Evolutionary conservation across 805 yeast species (phyloP).

Genomic region (Nakazawaea molendinolei): DNA sequence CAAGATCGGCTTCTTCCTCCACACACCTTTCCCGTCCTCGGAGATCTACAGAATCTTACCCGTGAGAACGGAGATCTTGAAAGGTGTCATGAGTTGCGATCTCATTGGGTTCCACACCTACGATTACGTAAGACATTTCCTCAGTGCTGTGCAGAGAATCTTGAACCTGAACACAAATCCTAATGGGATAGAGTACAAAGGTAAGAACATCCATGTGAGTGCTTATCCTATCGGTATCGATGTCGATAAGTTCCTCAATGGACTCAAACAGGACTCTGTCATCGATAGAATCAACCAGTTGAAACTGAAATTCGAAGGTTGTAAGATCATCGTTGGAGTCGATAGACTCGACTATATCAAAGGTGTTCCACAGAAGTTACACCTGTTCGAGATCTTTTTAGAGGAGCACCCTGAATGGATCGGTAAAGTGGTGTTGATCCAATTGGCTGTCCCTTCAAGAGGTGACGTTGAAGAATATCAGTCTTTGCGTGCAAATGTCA

Average conservation of each 20-base stretch:
- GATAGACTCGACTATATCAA: slow-evolving; percentile 95
- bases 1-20: slow-evolving; percentile 87
- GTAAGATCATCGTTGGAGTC: slow-evolving; percentile 90
- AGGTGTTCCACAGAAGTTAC: slow-evolving; percentile 96
- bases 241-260: slow-evolving; percentile 82
- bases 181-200: slow-evolving; percentile 76
- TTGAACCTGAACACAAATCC: slow-evolving; percentile 81
- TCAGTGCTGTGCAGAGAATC: slow-evolving; percentile 82
- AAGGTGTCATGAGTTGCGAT: slow-evolving; percentile 91
- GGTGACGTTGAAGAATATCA: slow-evolving; percentile 99
- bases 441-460: slow-evolving; percentile 95
- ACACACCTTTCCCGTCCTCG: slow-evolving; percentile 96
- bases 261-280: slow-evolving; percentile 59
- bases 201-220: slow-evolving; percentile 77
- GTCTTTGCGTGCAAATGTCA: slow-evolving; percentile 84
- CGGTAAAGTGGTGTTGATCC: slow-evolving; percentile 92
- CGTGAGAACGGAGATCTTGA: slow-evolving; percentile 84
- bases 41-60: slow-evolving; percentile 95
- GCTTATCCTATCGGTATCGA: slow-evolving; percentile 99
- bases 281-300: slow-evolving; percentile 58
- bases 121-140: slow-evolving; percentile 94
- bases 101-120: slow-evolving; percentile 98
- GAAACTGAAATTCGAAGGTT: slow-evolving; percentile 52
- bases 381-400: slow-evolving; percentile 90
- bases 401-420: slow-evolving; percentile 97